Conservation (phyloP, 1,284 basidiomycete species). For the Cystobasidium pallidum region DNA sequence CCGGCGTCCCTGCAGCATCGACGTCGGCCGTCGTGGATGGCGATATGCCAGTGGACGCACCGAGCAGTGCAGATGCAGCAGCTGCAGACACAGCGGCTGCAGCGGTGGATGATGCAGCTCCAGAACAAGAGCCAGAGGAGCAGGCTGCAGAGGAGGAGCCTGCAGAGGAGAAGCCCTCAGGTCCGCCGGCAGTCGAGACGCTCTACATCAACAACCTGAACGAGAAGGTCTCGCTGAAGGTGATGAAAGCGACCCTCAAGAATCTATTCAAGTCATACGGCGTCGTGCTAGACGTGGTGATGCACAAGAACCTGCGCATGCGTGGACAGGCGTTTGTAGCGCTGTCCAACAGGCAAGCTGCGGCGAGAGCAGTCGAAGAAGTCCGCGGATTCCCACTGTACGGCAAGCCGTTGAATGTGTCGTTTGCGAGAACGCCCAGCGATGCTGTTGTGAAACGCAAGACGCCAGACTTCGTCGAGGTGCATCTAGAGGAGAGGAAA, state of each 20-base stretch:
- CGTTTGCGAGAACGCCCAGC: constrained; percentile 83
- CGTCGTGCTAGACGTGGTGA: constrained; percentile 85
- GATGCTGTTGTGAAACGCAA: constrained; percentile 85
- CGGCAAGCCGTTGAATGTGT: constrained; percentile 95
- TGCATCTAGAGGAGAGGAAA: constrained; percentile 72
- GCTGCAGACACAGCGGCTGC: constrained; percentile 14
- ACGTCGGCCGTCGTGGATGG: constrained; percentile 12
- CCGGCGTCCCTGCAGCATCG: constrained; percentile 19
- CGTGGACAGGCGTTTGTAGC: constrained; percentile 97
- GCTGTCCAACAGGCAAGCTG: constrained; percentile 77
- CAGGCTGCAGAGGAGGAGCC: not conserved
- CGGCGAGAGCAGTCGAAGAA: constrained; percentile 85
- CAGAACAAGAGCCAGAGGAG: not conserved
- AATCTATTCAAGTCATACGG: constrained; percentile 93
- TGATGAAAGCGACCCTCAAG: constrained; percentile 71
- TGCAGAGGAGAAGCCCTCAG: constrained; percentile 50
- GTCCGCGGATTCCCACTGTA: constrained; percentile 93
- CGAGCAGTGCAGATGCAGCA: constrained; percentile 17
- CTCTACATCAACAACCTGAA: constrained; percentile 97
- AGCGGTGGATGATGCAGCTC: not conserved
- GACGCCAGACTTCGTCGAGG: constrained; percentile 66
- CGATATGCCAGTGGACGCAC: constrained; percentile 5
- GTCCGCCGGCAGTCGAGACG: constrained; percentile 69
- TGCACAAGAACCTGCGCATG: constrained; percentile 93
- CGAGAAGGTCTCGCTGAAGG: constrained; percentile 81